Conservation (phyloP, 139 green algal genomes). For the Coelastrella sp. region DNA sequence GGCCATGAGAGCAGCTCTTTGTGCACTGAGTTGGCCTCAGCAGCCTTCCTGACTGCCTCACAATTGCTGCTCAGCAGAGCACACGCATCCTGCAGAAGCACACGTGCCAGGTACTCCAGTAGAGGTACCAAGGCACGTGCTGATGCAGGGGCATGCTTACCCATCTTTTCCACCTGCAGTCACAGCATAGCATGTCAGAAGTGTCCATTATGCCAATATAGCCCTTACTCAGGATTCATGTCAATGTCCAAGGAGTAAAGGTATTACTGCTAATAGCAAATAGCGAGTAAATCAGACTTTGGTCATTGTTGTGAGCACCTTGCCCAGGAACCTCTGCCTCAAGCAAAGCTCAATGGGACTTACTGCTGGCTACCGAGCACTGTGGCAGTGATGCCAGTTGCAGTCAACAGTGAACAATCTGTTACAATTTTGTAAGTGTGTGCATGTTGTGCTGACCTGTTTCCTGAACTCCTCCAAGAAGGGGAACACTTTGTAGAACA, state of each 20-base stretch:
- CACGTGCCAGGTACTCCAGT: not conserved
- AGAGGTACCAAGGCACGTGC: not conserved
- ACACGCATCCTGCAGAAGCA: constrained; percentile 17
- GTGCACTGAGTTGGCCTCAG: constrained; percentile 19
- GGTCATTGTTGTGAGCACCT: no score
- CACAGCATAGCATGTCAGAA: no score
- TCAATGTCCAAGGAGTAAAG: no score
- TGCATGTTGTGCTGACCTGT: not conserved
- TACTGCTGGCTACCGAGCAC: no score
- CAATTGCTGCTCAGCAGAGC: constrained; percentile 5
- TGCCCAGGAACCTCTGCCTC: no score
- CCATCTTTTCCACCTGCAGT: not conserved
- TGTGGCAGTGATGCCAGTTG: not conserved
- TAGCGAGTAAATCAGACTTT: no score
- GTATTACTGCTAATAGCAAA: no score
- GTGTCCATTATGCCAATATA: no score
- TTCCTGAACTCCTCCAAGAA: not conserved
- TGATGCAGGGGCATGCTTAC: not conserved
- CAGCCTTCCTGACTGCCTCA: not conserved
- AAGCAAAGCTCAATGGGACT: no score
- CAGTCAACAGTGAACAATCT: not conserved
- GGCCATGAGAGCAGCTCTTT: constrained; percentile 1
- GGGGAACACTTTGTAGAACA: not conserved
- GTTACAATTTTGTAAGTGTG: not conserved
- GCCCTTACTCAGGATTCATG: no score